Percentiles rank a stretch among this genome's conserved stretches.
Evolutionary conservation across 2,329 filamentous ascomycete species (phyloP).

Genomic region (Alternaria sp.): DNA sequence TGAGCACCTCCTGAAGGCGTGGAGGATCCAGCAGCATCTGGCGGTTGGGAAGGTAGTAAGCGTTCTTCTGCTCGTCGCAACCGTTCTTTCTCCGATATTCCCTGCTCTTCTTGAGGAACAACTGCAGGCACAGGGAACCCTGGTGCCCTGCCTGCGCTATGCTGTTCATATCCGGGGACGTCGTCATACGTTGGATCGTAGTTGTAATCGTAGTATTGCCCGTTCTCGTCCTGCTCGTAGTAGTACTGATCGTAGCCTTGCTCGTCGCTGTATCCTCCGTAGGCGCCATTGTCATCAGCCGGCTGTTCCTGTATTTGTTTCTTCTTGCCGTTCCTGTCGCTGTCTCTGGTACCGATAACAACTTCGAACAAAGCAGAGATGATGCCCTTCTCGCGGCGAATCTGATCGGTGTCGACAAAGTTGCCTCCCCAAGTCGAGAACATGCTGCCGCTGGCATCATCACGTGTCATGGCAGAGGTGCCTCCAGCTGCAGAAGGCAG

Average conservation of each 20-base stretch:
- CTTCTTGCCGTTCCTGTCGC: conserved; percentile 59
- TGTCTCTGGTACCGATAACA: conserved; percentile 85
- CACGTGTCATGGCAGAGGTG: conserved; percentile 41
- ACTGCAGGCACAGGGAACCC: conserved; percentile 62
- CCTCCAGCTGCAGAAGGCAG: conserved; percentile 51
- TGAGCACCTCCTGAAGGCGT: conserved; percentile 49
- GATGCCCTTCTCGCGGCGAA: conserved; percentile 90
- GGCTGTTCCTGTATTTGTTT: conserved; percentile 36
- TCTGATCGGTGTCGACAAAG: conserved; percentile 84
- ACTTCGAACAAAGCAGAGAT: conserved; percentile 86
- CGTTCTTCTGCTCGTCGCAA: conserved; percentile 77
- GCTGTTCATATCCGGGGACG: conserved; percentile 35
- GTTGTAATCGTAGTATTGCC: conserved; percentile 41
- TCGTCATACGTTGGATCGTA: conserved; percentile 42
- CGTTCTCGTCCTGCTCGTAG: conserved; percentile 41
- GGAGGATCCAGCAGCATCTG: conserved; percentile 54
- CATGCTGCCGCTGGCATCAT: conserved; percentile 52
- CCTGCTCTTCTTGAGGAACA: conserved; percentile 61
- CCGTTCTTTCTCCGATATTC: conserved; percentile 80
- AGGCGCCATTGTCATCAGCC: conserved; percentile 20
- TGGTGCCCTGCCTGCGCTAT: conserved; percentile 48
- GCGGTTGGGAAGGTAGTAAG: conserved; percentile 80
- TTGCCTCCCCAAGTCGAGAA: conserved; percentile 66
- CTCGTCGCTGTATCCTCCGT: conserved; percentile 29
- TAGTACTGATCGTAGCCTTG: conserved; percentile 34